These are phyloP conservation scores for Tulasnella sp. DNA, from an alignment of 768 basidiomycete genomes.

Conservation along the genomic window DNA sequence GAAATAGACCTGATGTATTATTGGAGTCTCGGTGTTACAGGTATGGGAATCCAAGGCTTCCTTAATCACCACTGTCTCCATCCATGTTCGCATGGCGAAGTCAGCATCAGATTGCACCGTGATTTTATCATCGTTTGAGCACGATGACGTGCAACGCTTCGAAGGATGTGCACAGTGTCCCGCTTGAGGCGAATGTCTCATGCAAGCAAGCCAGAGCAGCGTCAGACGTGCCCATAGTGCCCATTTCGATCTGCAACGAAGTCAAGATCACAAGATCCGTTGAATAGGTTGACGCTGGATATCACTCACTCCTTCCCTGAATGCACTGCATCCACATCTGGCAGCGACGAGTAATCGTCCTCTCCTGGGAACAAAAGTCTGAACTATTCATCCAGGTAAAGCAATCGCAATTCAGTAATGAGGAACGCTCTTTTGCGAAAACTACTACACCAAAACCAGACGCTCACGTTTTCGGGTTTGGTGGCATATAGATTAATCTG, in stretches of 20 bases:
- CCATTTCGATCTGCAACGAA: not conserved
- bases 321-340: not conserved
- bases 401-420: too few species aligned
- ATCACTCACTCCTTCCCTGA: slow-evolving; percentile 11
- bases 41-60: slow-evolving; percentile 10
- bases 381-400: not conserved
- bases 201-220: slow-evolving; percentile 12
- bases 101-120: slow-evolving; percentile 5
- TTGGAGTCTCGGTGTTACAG: slow-evolving; percentile 9
- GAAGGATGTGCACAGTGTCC: not conserved
- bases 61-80: slow-evolving; percentile 15
- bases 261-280: not conserved
- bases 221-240: slow-evolving; percentile 3
- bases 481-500: slow-evolving; percentile 12
- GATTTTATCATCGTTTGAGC: not conserved
- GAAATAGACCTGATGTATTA: slow-evolving; percentile 6
- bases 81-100: slow-evolving; percentile 13
- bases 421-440: too few species aligned
- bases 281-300: not conserved
- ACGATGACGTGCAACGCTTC: not conserved
- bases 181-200: not conserved
- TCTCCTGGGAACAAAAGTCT: slow-evolving; percentile 16
- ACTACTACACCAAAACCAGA: too few species aligned
- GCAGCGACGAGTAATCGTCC: slow-evolving; percentile 3
- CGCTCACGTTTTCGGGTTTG: slow-evolving; percentile 16